A percentile compares a stretch with the other conserved stretches of the same genome.
Evolutionary conservation across 2,329 filamentous ascomycete genomes (phyloP).

Genomic region (Fusarium chlamydosporum): DNA sequence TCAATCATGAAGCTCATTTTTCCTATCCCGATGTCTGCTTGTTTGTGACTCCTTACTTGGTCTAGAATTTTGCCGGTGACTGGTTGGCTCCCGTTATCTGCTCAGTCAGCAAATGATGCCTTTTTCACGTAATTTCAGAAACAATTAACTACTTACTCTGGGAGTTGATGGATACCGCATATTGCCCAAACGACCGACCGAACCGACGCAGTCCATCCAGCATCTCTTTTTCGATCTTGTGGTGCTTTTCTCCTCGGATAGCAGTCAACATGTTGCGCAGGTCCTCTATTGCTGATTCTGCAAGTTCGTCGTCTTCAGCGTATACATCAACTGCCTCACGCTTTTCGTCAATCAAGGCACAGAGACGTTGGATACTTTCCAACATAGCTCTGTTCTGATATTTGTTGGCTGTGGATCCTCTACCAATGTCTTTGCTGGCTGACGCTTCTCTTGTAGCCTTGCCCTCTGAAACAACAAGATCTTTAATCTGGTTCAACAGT

Average conservation of each 20-base stretch:
- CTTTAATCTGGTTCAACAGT: neutral
- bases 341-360: conserved; percentile 3
- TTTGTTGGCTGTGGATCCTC: too few relatives aligned
- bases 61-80: too few relatives aligned
- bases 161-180: neutral
- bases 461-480: neutral
- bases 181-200: conserved; percentile 1
- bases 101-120: too few relatives aligned
- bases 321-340: conserved; percentile 2
- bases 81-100: too few relatives aligned
- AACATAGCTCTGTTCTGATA: neutral
- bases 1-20: neutral
- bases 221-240: neutral
- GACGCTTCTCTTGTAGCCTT: neutral
- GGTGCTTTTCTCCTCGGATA: neutral
- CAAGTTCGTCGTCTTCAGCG: conserved; percentile 3
- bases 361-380: conserved; percentile 7
- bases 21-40: neutral
- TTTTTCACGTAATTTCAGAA: too few relatives aligned
- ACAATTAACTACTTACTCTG: too few relatives aligned
- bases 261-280: neutral
- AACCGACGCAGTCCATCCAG: neutral
- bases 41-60: neutral
- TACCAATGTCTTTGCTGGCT: too few relatives aligned
- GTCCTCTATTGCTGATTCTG: neutral